Evolutionary conservation across 2,329 filamentous ascomycete genomes (phyloP).

Genomic region (Rhynchosporium agropyri): DNA sequence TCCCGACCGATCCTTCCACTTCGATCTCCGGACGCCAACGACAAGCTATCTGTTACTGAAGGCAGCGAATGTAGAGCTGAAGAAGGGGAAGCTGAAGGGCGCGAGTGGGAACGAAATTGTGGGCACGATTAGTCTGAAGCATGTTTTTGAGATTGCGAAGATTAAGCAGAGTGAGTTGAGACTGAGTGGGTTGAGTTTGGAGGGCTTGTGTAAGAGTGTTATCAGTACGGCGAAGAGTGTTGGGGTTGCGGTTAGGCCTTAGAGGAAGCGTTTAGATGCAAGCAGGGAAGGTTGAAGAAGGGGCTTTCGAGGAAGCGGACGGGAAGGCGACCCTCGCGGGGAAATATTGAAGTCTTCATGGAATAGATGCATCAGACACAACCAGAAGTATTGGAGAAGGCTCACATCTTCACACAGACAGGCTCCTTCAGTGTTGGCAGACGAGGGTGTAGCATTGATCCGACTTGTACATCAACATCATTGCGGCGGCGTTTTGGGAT

Average conservation of each 20-base stretch:
- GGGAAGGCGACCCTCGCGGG: neutral
- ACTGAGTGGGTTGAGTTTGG: conserved; percentile 69
- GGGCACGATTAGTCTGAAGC: conserved; percentile 89
- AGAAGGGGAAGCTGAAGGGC: conserved; percentile 78
- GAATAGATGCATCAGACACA: neutral
- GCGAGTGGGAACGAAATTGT: conserved; percentile 73
- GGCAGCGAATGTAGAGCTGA: conserved; percentile 72
- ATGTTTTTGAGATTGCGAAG: conserved; percentile 96
- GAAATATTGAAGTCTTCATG: neutral
- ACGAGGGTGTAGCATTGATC: neutral
- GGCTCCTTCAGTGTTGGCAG: neutral
- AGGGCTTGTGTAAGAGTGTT: conserved; percentile 73
- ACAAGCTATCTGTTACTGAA: conserved; percentile 87
- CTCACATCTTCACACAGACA: neutral
- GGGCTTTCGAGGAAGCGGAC: neutral
- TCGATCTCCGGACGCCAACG: conserved; percentile 92
- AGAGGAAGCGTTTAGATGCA: conserved; percentile 14
- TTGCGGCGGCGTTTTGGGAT: conserved; percentile 39
- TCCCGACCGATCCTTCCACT: conserved; percentile 88
- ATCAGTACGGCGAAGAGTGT: conserved; percentile 77
- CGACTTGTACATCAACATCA: conserved; percentile 29
- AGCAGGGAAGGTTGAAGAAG: neutral
- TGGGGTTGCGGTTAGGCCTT: conserved; percentile 72
- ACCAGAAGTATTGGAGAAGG: neutral
- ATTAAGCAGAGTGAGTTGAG: conserved; percentile 84